Percentiles rank a stretch among this genome's conserved stretches.
Conservation (phyloP, 768 basidiomycete genomes). For the Megacollybia marginata region DNA sequence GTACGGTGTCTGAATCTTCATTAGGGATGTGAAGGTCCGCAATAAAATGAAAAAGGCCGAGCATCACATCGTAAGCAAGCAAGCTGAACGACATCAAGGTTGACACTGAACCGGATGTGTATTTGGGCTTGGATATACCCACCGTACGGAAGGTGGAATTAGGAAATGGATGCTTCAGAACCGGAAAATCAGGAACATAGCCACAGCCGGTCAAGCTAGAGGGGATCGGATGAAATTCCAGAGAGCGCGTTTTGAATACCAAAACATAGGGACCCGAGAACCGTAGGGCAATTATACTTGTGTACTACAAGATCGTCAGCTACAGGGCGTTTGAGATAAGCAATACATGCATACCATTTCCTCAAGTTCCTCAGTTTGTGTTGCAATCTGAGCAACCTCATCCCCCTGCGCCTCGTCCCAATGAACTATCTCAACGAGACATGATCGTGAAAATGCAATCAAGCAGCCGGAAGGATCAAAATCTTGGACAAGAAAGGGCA, state of each 20-base stretch:
- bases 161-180: conserved; percentile 15
- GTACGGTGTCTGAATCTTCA: conserved; percentile 1
- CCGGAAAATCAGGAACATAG: conserved; percentile 9
- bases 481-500: conserved; percentile 16
- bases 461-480: conserved; percentile 26
- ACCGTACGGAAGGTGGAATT: conserved; percentile 35
- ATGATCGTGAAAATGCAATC: conserved; percentile 22
- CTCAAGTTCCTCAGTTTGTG: conserved; percentile 21
- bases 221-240: conserved; percentile 37
- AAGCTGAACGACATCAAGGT: conserved; percentile 23
- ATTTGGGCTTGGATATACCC: conserved; percentile 28
- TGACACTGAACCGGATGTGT: conserved; percentile 7
- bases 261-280: conserved; percentile 45
- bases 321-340: background rate
- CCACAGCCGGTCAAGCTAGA: conserved; percentile 4
- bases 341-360: conserved; percentile 26
- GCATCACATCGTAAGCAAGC: conserved; percentile 36
- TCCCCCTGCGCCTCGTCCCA: conserved; percentile 21
- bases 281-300: conserved; percentile 32
- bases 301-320: conserved; percentile 21
- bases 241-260: conserved; percentile 40
- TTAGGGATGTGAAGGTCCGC: conserved; percentile 22
- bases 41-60: conserved; percentile 44
- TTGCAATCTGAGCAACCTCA: conserved; percentile 6
- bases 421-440: conserved; percentile 28